phyloP scores from a whole-genome alignment of 306 rosid genomes.

The Prunus persica region DNA sequence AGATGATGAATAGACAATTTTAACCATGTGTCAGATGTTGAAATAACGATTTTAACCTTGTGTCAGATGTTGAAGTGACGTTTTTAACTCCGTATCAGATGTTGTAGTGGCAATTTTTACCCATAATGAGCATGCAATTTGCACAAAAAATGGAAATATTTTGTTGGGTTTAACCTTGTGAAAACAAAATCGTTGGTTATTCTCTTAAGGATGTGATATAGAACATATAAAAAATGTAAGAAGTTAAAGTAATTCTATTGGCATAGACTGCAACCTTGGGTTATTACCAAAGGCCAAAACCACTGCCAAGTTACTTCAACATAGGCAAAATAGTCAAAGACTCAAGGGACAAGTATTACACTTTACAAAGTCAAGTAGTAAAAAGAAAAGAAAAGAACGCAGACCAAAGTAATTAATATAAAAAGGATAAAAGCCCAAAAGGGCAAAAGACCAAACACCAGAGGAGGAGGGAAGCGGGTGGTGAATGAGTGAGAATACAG shows the following conservation, averaged over 20 bases:
- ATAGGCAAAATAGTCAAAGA: not conserved
- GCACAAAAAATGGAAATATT: not conserved
- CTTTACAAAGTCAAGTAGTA: constrained; percentile 1
- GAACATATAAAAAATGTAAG: not conserved
- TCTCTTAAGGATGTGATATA: not conserved
- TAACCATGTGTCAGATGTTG: not conserved
- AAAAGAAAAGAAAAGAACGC: not conserved
- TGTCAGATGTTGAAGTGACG: not conserved
- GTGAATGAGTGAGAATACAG: not conserved
- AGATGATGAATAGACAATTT: not conserved
- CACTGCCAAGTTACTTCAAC: not conserved
- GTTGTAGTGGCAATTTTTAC: not conserved
- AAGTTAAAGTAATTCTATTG: not conserved
- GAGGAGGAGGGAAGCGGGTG: not conserved
- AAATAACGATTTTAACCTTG: not conserved
- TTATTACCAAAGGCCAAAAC: not conserved
- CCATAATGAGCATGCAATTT: not conserved
- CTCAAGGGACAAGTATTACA: not conserved
- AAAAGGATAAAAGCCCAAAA: not conserved
- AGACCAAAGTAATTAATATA: not conserved
- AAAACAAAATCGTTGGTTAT: not conserved
- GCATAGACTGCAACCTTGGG: not conserved
- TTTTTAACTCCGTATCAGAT: not conserved
- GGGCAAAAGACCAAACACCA: not conserved
- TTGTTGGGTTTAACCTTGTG: no score